Evolutionary conservation across 2,329 filamentous ascomycete genomes (phyloP).

Genomic region (Pseudopithomyces chartarum): DNA sequence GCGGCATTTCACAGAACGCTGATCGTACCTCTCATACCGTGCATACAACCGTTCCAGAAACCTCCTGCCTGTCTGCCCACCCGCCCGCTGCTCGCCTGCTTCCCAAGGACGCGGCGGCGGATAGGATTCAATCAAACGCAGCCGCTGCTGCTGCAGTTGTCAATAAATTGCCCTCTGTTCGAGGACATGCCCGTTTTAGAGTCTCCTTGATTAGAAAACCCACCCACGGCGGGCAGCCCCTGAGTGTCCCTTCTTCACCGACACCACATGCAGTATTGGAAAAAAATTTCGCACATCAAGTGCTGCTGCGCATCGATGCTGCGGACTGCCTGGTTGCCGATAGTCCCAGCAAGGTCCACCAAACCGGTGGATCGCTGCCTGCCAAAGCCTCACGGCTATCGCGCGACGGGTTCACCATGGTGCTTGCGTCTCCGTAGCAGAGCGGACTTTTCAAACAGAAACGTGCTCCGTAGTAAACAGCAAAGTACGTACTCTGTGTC

Average conservation of each 20-base stretch:
- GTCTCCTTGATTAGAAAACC: slow-evolving; percentile 1
- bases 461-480: slow-evolving; percentile 3
- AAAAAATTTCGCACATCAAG: background rate
- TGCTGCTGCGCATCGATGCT: background rate
- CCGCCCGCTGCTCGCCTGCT: slow-evolving; percentile 11
- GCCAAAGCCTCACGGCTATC: slow-evolving; percentile 4
- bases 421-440: slow-evolving; percentile 7
- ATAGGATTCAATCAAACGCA: background rate
- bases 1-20: slow-evolving; percentile 28
- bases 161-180: slow-evolving; percentile 6
- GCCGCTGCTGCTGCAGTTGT: slow-evolving; percentile 11
- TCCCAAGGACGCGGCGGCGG: slow-evolving; percentile 18
- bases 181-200: slow-evolving; percentile 9
- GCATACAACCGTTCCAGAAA: slow-evolving; percentile 1
- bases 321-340: background rate
- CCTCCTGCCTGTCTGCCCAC: background rate
- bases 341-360: background rate
- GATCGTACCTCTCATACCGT: slow-evolving; percentile 25
- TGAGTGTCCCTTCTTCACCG: background rate
- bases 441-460: background rate
- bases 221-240: background rate
- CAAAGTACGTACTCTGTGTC: slow-evolving; percentile 1
- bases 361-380: background rate
- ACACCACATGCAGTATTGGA: background rate
- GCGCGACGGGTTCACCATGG: slow-evolving; percentile 2